Percentiles rank a stretch among this genome's conserved stretches.
These are phyloP conservation scores for Mortierella antarctica DNA, from an alignment of 192 early-diverging fungal genomes.

Conservation along the genomic window DNA sequence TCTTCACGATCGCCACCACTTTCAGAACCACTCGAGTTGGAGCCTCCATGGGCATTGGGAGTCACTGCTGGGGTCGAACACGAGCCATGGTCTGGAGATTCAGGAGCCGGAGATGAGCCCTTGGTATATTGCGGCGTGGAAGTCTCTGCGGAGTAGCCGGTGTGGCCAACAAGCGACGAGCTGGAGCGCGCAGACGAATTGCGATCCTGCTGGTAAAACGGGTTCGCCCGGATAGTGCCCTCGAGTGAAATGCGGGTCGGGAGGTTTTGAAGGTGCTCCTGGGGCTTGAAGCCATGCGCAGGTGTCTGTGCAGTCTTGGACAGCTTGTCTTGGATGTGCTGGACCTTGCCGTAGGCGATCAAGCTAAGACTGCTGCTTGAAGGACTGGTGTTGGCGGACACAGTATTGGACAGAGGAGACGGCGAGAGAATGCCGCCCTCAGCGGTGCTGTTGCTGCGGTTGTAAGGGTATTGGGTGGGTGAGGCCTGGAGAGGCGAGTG, in stretches of 20 bases:
- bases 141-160: conserved; percentile 14
- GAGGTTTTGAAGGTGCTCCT: conserved; percentile 42
- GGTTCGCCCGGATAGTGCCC: conserved; percentile 51
- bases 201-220: conserved; percentile 51
- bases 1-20: conserved; percentile 4
- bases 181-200: conserved; percentile 46
- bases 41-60: background rate
- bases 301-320: conserved; percentile 29
- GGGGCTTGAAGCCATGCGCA: conserved; percentile 39
- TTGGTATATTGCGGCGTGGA: background rate
- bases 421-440: conserved; percentile 18
- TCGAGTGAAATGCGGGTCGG: conserved; percentile 49
- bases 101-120: background rate
- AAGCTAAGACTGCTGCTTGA: conserved; percentile 37
- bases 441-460: background rate
- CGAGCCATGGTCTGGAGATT: background rate
- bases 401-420: conserved; percentile 35
- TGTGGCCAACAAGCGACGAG: conserved; percentile 13
- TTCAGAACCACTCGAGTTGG: conserved; percentile 22
- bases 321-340: conserved; percentile 31
- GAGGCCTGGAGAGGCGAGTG: conserved; percentile 24
- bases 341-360: conserved; percentile 39
- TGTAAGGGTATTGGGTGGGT: conserved; percentile 13
- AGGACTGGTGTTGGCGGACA: conserved; percentile 31
- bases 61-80: background rate